Base-by-base conservation (phyloP, 805 yeast genomes). In the Danielozyma ontarioensis region DNA sequence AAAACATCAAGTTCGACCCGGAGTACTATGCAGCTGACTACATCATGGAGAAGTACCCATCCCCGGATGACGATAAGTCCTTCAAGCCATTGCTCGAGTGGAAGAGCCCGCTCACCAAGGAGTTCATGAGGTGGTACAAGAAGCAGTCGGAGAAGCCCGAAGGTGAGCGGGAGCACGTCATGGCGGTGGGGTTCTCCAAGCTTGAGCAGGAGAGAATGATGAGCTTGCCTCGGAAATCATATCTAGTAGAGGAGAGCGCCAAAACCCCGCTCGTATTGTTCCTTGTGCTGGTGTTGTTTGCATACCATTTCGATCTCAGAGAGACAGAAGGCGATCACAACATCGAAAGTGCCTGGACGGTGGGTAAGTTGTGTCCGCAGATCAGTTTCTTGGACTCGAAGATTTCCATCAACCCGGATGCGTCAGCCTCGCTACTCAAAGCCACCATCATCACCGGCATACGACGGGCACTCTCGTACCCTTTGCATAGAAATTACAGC, bases 261-360 rank as follows among this genome's bases (percentile, higher is more conserved):
- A 49, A 50, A 38, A 50, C 51, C 6, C 69, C 75, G n/a, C 51
- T 76, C 1, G 80, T 86, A 46, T 66, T 80, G 26, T 69, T 84
- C 0, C 55, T 90, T 1, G 51, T 87, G 0, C 76, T 84, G 15
- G 42, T 89, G 1, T 44, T 93, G 13, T 93, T 83, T 57, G 78
- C 83, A 1, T 83, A 78, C 45, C 72, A 74, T 33, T 88, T 80
- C 52, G 97, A 93, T 42, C 57, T 72, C 31, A 63, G 96, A 24
- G 82, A 83, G 34, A 86, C 81, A 24, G 77, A 74, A 48, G 81
- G 80, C 10, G 80, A 75, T 13, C 74, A 77, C 33, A 86, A 77
- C 13, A 78, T 84, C 4, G 98, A 93, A 56, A 83, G 95, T 36
- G 86, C 94, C 0, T 93, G 98, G 98, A 80, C 90, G 0, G 72